Evolutionary conservation across 768 basidiomycete species (phyloP).

Genomic region (Pilatotrama ljubarskyi): DNA sequence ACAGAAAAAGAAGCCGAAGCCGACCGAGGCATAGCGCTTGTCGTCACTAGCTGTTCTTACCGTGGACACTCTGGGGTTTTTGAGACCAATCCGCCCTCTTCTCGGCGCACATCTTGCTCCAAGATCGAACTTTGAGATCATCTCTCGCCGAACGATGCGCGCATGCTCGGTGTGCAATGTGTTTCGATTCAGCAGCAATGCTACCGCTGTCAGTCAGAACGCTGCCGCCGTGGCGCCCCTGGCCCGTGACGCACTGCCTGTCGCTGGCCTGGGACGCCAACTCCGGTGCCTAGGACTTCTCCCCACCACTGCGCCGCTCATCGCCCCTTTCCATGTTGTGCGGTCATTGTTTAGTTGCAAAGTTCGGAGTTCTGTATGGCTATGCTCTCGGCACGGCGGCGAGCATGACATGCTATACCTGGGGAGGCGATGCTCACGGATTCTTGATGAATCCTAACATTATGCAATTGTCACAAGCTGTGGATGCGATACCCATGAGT

Average conservation of each 20-base stretch:
- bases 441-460: background rate
- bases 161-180: background rate
- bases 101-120: background rate
- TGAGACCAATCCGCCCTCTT: background rate
- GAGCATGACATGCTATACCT: background rate
- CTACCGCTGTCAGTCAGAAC: background rate
- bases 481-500: background rate
- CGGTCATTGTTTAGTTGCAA: background rate
- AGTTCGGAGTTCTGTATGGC: background rate
- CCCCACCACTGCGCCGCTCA: background rate
- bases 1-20: conserved; percentile 40
- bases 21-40: conserved; percentile 22
- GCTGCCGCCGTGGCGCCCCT: background rate
- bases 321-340: no score
- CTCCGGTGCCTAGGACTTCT: background rate
- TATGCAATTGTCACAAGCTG: no score
- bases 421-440: background rate
- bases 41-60: background rate
- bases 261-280: background rate
- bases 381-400: background rate
- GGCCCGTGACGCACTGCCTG: background rate
- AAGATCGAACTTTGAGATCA: no score
- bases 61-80: background rate
- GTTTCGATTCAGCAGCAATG: background rate
- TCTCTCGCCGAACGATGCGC: no score